phyloP scores from a whole-genome alignment of 495 filamentous ascomycete species.

The Xylaria acuta region DNA sequence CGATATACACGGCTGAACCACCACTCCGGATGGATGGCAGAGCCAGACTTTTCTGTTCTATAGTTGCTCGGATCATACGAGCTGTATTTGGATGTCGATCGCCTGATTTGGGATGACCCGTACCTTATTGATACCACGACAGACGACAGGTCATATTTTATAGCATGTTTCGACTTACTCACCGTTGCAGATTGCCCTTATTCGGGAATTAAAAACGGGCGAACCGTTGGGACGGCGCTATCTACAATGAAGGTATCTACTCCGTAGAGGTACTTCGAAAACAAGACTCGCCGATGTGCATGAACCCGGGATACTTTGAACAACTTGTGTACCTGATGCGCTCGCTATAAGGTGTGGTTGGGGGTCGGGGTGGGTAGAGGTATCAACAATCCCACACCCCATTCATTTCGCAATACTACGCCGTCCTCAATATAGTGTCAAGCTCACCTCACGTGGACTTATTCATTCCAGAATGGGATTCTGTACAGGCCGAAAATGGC shows the following conservation, averaged over 20 bases:
- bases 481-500: slow-evolving; percentile 27
- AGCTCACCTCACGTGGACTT: slow-evolving; percentile 23
- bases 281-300: slow-evolving; percentile 9
- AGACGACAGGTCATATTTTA: slow-evolving; percentile 28
- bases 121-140: slow-evolving; percentile 6
- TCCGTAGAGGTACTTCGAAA: slow-evolving; percentile 18
- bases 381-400: slow-evolving; percentile 16
- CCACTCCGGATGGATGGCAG: neutral
- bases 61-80: slow-evolving; percentile 16
- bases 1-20: neutral
- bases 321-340: slow-evolving; percentile 10
- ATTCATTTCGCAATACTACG: slow-evolving; percentile 11
- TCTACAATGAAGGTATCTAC: slow-evolving; percentile 3
- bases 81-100: slow-evolving; percentile 3
- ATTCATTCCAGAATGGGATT: slow-evolving; percentile 19
- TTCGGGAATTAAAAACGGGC: slow-evolving; percentile 7
- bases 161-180: neutral
- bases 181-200: slow-evolving; percentile 7
- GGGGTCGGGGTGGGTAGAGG: slow-evolving; percentile 15
- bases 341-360: slow-evolving; percentile 14
- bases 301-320: neutral
- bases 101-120: slow-evolving; percentile 13
- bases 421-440: slow-evolving; percentile 22
- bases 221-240: neutral
- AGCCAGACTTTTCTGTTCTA: neutral